phyloP scores from a whole-genome alignment of 805 yeast species.

The Candida krabiensis region DNA sequence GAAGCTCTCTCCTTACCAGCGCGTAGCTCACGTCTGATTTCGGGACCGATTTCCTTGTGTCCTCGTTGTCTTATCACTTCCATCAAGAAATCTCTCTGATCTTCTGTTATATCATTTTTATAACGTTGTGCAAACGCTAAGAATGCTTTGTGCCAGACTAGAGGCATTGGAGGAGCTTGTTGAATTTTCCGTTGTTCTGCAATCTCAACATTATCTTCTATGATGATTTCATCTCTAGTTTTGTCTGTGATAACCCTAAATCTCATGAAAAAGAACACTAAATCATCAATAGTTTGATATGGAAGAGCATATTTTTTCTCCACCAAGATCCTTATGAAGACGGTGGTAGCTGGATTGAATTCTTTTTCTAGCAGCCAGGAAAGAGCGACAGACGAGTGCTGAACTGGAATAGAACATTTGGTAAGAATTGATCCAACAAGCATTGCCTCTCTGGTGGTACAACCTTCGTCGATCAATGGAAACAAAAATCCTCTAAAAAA shows the following conservation, averaged over 20 bases:
- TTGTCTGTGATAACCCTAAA: conserved; percentile 64
- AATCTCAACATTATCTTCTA: conserved; percentile 26
- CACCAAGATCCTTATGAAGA: conserved; percentile 82
- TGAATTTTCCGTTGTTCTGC: conserved; percentile 32
- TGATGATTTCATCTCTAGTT: conserved; percentile 21
- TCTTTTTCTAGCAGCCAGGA: conserved; percentile 80
- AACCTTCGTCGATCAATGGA: conserved; percentile 85
- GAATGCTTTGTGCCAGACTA: conserved; percentile 97
- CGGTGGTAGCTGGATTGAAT: conserved; percentile 84
- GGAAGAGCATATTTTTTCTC: conserved; percentile 97
- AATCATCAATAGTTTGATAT: conserved; percentile 91
- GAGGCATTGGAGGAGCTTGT: conserved; percentile 68
- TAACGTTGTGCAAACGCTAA: conserved; percentile 93
- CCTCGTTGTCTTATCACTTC: conserved; percentile 89
- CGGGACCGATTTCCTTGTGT: conserved; percentile 89
- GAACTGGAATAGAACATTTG: conserved; percentile 88
- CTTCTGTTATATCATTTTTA: conserved; percentile 97
- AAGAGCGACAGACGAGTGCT: conserved; percentile 95
- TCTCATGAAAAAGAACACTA: conserved; percentile 91
- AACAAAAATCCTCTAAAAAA: conserved; percentile 95
- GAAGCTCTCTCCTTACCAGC: conserved; percentile 72
- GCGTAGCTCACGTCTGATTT: conserved; percentile 86
- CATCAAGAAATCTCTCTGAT: conserved; percentile 90
- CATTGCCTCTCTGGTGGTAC: conserved; percentile 91
- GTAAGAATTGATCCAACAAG: conserved; percentile 90